Base-by-base conservation (phyloP, 768 basidiomycete genomes). In the Boletales sp. region DNA sequence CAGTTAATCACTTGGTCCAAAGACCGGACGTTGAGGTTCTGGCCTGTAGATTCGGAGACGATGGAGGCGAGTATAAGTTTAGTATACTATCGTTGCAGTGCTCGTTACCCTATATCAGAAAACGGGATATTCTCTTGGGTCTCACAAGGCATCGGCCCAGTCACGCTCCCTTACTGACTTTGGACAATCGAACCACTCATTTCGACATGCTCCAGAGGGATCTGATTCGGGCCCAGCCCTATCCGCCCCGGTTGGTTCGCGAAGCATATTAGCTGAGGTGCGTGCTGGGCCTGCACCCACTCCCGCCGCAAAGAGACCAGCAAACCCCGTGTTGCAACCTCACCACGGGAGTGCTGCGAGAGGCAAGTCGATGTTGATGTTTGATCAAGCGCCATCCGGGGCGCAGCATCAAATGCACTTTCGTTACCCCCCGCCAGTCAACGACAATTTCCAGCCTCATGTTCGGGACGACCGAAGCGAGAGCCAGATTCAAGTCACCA, bases 21-120 rank as follows among this genome's bases (percentile, higher is more conserved):
- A 64, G 97, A 98, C 62, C 81, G 91, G 17, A 94, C 90, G 0
- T 69, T 99, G 31, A 75, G 92, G 13, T 89, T 97, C 62, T 95
- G 93, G 90, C 95, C 93, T 0, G 77, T 97, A 2, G 81, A 83
- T 47, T 66, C 73, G 1, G 84, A 87, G 31, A 77, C 77, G 35
- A 82, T 89, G 73, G 77, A 86, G 75, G 90, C 82, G 55, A 36
- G 72, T 34, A 35, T 31, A 13, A 27, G 14, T 9, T 35, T 44
- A 40, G 9, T 35, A 9, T n/a, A 4, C 39, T 37, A 4, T 29
- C 29, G 31, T 44, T 14, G 48, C 40, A 6, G n/a, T 36, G 13
- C 47, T 67, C 9, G 65, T 39, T 29, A 24, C 40, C 15, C 27
- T 21, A 43, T 19, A 24, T 17, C 50, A 84, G 81, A 77, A 76